Conservation (phyloP, 2,329 filamentous ascomycete species). For the Ophiosphaerella herpotricha region DNA sequence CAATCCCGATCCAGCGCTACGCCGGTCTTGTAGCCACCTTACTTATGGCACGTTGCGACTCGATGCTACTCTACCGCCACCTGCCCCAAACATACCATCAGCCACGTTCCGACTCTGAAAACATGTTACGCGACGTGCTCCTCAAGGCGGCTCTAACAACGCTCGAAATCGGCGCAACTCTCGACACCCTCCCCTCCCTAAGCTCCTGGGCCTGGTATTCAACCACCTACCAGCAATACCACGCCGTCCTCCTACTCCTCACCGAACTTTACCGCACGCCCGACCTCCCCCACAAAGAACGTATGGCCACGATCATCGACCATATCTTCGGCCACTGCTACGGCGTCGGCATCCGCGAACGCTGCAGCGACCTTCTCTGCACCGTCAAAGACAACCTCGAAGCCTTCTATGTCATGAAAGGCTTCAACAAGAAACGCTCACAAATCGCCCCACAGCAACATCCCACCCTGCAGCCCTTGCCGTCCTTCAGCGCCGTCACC, state of each 20-base stretch:
- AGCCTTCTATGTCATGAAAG: slow-evolving; percentile 46
- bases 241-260: slow-evolving; percentile 43
- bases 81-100: slow-evolving; percentile 42
- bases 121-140: slow-evolving; percentile 43
- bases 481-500: slow-evolving; percentile 17
- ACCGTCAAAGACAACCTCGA: slow-evolving; percentile 47
- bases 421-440: slow-evolving; percentile 36
- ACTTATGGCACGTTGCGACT: slow-evolving; percentile 46
- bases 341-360: slow-evolving; percentile 41
- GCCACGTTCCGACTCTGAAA: slow-evolving; percentile 43
- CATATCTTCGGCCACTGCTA: slow-evolving; percentile 48
- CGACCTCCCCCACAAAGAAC: slow-evolving; percentile 39
- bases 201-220: slow-evolving; percentile 45
- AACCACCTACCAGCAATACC: slow-evolving; percentile 47
- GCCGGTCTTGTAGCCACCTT: slow-evolving; percentile 45
- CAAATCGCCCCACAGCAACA: slow-evolving; percentile 32
- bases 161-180: slow-evolving; percentile 45
- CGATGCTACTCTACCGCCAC: slow-evolving; percentile 46
- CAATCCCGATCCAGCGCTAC: slow-evolving; percentile 41
- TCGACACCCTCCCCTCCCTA: slow-evolving; percentile 44
- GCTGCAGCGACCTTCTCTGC: slow-evolving; percentile 42
- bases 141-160: slow-evolving; percentile 44
- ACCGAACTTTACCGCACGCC: slow-evolving; percentile 46
- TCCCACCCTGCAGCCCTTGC: slow-evolving; percentile 31
- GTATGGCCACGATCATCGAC: slow-evolving; percentile 47